Conservation (phyloP, 1,139 yeast genomes). For the Groenewaldozyma sp. region DNA sequence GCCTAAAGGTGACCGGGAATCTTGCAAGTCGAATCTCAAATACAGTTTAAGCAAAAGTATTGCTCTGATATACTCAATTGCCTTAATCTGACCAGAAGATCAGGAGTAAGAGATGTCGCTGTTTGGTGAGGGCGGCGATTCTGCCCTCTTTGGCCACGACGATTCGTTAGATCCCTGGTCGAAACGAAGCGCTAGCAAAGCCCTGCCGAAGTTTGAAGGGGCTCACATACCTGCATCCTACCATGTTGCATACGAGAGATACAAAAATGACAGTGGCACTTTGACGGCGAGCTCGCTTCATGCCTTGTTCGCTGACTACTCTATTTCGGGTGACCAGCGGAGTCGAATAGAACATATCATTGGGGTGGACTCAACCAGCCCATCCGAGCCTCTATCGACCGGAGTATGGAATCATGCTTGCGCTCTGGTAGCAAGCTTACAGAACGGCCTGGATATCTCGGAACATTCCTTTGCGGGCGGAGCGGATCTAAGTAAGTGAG, state of each 20-base stretch:
- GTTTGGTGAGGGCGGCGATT: slow-evolving; percentile 4
- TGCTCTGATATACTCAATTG: too few relatives aligned
- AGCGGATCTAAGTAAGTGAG: background rate
- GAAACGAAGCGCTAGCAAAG: too few relatives aligned
- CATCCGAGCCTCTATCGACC: background rate
- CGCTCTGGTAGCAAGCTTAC: background rate
- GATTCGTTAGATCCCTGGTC: background rate
- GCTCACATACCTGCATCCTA: background rate
- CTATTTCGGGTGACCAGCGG: background rate
- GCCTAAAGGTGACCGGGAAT: too few relatives aligned
- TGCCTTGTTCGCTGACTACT: background rate
- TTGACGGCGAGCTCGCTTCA: background rate
- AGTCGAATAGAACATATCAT: background rate
- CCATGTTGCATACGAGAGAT: background rate
- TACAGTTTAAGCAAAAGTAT: too few relatives aligned
- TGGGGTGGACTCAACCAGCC: background rate
- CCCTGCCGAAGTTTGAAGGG: too few relatives aligned
- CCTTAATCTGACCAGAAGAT: too few relatives aligned
- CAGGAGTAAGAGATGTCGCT: slow-evolving; percentile 6
- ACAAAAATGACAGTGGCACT: background rate
- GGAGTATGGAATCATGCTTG: background rate
- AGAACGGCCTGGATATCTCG: slow-evolving; percentile 6
- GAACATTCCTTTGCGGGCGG: background rate
- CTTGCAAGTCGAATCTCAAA: too few relatives aligned
- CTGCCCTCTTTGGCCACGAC: background rate